A percentile compares a stretch with the other conserved stretches of the same genome.
Conservation (phyloP, 768 basidiomycete genomes). For the Dioszegia crocea region DNA sequence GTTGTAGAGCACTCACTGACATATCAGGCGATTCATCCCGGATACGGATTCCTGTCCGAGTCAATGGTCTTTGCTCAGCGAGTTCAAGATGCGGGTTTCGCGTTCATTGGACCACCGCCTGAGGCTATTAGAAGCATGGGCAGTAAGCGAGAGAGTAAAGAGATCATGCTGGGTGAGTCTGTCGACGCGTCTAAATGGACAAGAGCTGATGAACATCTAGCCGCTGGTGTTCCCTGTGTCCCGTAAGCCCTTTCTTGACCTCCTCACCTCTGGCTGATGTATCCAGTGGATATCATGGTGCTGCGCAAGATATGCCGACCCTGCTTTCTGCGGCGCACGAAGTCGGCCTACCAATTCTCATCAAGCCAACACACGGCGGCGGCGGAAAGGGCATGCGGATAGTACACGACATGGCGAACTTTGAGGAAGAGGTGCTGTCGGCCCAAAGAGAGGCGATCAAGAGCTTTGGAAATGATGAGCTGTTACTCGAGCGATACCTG, state of each 20-base stretch:
- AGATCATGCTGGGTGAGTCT: conserved; percentile 76
- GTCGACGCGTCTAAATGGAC: background rate
- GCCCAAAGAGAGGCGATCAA: conserved; percentile 85
- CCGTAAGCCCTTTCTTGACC: conserved; percentile 51
- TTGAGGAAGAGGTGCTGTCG: conserved; percentile 74
- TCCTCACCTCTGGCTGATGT: background rate
- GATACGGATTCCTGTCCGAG: conserved; percentile 89
- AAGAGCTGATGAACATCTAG: conserved; percentile 50
- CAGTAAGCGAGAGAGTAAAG: conserved; percentile 96
- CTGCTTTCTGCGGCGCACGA: conserved; percentile 65
- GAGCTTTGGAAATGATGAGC: conserved; percentile 78
- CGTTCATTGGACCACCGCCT: conserved; percentile 86
- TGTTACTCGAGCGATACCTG: conserved; percentile 85
- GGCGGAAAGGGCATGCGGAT: conserved; percentile 95
- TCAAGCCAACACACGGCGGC: conserved; percentile 94
- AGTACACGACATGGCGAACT: conserved; percentile 64
- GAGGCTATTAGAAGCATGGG: conserved; percentile 90
- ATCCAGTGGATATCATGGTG: conserved; percentile 71
- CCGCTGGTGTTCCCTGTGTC: conserved; percentile 85
- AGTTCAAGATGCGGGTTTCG: conserved; percentile 71
- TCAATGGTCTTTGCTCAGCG: conserved; percentile 74
- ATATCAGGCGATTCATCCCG: conserved; percentile 80
- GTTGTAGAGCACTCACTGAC: background rate
- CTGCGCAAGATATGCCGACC: conserved; percentile 68
- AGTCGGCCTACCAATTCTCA: conserved; percentile 85